Evolutionary conservation across 306 rosid species (phyloP).

Genomic region (Malus asiatica): DNA sequence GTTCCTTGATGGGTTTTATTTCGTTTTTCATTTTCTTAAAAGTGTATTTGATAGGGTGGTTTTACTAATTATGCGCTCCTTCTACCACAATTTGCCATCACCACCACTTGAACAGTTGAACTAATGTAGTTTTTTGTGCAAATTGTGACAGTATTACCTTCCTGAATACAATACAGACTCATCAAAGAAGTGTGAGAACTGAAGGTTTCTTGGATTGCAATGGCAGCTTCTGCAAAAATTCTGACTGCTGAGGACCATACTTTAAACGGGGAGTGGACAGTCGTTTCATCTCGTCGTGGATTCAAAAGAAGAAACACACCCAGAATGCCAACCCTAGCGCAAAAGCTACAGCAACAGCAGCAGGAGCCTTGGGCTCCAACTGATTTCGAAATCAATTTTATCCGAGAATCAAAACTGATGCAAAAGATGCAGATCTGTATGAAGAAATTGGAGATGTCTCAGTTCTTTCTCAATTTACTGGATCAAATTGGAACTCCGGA

Average conservation of each 20-base stretch:
- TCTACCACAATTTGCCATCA: no score
- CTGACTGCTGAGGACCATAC: slow-evolving; percentile 10
- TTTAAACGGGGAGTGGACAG: slow-evolving; percentile 54
- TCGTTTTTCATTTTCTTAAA: no score
- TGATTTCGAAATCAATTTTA: slow-evolving; percentile 39
- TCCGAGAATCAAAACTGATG: slow-evolving; percentile 39
- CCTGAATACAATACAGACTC: background rate
- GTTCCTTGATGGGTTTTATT: no score
- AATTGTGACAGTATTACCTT: background rate
- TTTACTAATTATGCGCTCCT: no score
- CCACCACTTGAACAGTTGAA: no score
- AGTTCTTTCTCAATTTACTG: slow-evolving; percentile 40
- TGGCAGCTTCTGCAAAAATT: slow-evolving; percentile 58
- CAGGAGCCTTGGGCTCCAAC: slow-evolving; percentile 38
- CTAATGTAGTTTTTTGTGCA: background rate
- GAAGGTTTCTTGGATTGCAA: slow-evolving; percentile 10
- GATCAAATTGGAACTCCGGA: slow-evolving; percentile 42
- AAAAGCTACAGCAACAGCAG: slow-evolving; percentile 21
- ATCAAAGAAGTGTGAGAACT: background rate
- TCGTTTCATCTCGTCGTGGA: slow-evolving; percentile 61
- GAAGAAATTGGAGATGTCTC: slow-evolving; percentile 42
- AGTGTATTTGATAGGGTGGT: no score
- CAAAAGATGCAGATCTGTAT: slow-evolving; percentile 48
- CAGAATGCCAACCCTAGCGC: slow-evolving; percentile 3
- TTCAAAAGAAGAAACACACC: slow-evolving; percentile 30